Evolutionary conservation across 495 filamentous ascomycete genomes (phyloP), one percentile per base, ranked within the genome.

Genomic region (Astrothelium subdiscretum): DNA sequence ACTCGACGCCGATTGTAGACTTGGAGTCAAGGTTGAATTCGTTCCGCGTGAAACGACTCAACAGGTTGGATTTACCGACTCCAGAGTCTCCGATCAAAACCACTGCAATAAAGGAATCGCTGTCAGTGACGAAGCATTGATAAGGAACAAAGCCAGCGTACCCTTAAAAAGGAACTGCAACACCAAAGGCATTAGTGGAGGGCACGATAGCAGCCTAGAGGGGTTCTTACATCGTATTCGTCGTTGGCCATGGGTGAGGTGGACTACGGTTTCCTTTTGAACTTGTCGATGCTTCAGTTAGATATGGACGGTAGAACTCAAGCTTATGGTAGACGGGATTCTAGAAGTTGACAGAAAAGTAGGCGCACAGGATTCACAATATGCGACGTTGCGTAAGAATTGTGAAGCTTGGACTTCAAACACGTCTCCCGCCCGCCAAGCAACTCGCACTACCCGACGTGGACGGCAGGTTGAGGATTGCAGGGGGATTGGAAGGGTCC

Each of bases 11-110:
- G 80, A 99, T 99, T 66, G 94, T 99, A 61, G 95, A 97, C 85
- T 99, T 99, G 74, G 92, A 97, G 77, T 99, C 94, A 63, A 97
- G 83, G 79, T 97, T 97, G 86, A 99, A 99, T 77, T 99, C 95
- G 76, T 99, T 99, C 75, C 95, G 91, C 62, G 95, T 99, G 85
- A 99, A 99, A 73, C 95, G 89, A 77, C 91, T 96, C 77, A 99
- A 84, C 52, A 99, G 88, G 79, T 99, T 99, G 79, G 95, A 99
- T 82, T 99, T 99, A 79, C 95, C 95, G 75, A 99, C 94, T 69
- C 94, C 94, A 62, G 90, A 96, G 77, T 98, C 94, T 82, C 94
- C 94, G 74, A 98, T 98, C 70, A 98, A 81, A 72, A 98, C 94
- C 75, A 98, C 94, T 97, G 72, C 65, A 29, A 29, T 65, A 60